These are phyloP conservation scores for Dactylonectria macrodidyma DNA, from an alignment of 2,329 filamentous ascomycete genomes.

Conservation along the genomic window DNA sequence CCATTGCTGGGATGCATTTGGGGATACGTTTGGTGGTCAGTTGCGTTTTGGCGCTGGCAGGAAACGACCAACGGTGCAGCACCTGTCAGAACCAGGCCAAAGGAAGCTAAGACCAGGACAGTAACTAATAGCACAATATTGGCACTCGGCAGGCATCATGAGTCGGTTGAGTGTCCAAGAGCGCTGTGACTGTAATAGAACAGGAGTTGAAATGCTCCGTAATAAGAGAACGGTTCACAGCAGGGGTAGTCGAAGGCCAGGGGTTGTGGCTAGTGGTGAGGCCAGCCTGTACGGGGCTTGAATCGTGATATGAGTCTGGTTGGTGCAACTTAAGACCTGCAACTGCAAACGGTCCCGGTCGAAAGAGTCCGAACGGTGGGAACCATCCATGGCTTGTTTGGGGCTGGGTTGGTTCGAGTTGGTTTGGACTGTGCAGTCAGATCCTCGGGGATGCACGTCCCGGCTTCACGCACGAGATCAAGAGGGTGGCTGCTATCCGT, in stretches of 20 bases:
- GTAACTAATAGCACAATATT: slow-evolving; percentile 32
- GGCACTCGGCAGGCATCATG: slow-evolving; percentile 43
- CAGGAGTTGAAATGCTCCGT: slow-evolving; percentile 28
- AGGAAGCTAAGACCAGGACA: slow-evolving; percentile 31
- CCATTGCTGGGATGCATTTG: slow-evolving; percentile 37
- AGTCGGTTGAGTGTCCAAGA: slow-evolving; percentile 42
- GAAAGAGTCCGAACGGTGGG: slow-evolving; percentile 7
- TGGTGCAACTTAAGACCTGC: slow-evolving; percentile 15
- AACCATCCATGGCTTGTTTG: slow-evolving; percentile 5
- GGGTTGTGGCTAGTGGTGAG: slow-evolving; percentile 40
- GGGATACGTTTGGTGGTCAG: slow-evolving; percentile 37
- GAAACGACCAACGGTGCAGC: slow-evolving; percentile 24
- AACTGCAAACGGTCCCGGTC: slow-evolving; percentile 33
- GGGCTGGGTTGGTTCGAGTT: slow-evolving; percentile 7
- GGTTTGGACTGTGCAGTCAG: slow-evolving; percentile 23
- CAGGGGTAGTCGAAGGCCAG: slow-evolving; percentile 35
- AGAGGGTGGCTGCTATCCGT: neutral
- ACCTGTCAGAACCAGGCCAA: slow-evolving; percentile 32
- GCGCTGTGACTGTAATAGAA: slow-evolving; percentile 40
- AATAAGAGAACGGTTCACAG: slow-evolving; percentile 39
- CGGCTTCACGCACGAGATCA: slow-evolving; percentile 28
- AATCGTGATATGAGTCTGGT: slow-evolving; percentile 42
- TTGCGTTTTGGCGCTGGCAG: slow-evolving; percentile 27
- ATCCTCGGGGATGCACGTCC: slow-evolving; percentile 40
- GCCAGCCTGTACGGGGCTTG: slow-evolving; percentile 39